phyloP scores from a whole-genome alignment of 2,329 filamentous ascomycete genomes.

The Ceratocystis harringtonii region DNA sequence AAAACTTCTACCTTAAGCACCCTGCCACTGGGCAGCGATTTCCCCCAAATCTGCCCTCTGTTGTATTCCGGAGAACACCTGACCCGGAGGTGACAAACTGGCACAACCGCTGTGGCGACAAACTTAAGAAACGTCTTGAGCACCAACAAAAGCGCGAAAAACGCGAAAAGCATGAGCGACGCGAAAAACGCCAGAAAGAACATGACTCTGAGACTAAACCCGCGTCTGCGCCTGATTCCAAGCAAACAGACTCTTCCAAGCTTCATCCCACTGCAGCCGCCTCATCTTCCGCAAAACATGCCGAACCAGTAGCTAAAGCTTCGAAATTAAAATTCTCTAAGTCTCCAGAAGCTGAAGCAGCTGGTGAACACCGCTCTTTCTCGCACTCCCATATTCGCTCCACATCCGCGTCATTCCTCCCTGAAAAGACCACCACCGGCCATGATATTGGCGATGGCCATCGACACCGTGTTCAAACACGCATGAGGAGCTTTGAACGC shows the following conservation, averaged over 20 bases:
- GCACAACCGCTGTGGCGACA: slow-evolving; percentile 64
- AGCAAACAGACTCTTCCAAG: background rate
- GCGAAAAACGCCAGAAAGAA: slow-evolving; percentile 2
- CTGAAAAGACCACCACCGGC: background rate
- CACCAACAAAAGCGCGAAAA: slow-evolving; percentile 3
- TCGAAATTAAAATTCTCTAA: background rate
- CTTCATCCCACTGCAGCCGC: slow-evolving; percentile 1
- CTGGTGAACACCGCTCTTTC: background rate
- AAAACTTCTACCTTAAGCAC: slow-evolving; percentile 60
- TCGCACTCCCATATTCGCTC: slow-evolving; percentile 6
- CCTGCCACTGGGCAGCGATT: slow-evolving; percentile 59
- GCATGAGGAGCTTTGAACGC: slow-evolving; percentile 11
- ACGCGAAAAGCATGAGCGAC: background rate
- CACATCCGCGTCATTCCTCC: slow-evolving; percentile 11
- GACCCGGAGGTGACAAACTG: slow-evolving; percentile 73
- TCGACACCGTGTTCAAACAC: background rate
- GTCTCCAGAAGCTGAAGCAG: background rate
- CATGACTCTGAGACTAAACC: background rate
- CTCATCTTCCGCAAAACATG: background rate
- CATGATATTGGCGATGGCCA: background rate
- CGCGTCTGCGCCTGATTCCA: background rate
- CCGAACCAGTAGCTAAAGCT: background rate
- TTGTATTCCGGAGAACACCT: slow-evolving; percentile 54
- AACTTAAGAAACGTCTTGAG: slow-evolving; percentile 33
- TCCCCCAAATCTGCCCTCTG: slow-evolving; percentile 39